A percentile compares a stretch with the other conserved stretches of the same genome.
Conservation (phyloP, 495 filamentous ascomycete species). For the Neurospora pannonica region DNA sequence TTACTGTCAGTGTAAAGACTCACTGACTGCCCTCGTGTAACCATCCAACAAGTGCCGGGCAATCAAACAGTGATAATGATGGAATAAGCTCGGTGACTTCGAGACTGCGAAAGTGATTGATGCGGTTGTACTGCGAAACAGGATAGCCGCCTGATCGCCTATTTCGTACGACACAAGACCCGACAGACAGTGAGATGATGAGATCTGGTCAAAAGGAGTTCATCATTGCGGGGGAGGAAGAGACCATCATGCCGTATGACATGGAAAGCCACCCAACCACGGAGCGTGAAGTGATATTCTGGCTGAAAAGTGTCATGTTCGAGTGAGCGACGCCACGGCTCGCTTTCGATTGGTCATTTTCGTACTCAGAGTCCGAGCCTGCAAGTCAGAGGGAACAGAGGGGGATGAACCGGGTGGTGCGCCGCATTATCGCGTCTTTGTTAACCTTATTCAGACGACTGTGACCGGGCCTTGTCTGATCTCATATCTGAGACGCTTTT, state of each 20-base stretch:
- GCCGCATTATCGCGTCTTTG: conserved; percentile 2
- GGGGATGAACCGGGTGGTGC: not conserved
- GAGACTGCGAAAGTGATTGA: not conserved
- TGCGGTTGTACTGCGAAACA: not conserved
- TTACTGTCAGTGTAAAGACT: not conserved
- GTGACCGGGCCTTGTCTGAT: not conserved
- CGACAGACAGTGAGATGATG: not conserved
- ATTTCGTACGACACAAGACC: not conserved
- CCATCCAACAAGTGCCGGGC: not conserved
- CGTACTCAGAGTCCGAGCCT: not conserved
- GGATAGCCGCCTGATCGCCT: conserved; percentile 3
- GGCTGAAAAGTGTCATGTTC: not conserved
- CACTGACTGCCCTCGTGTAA: not conserved
- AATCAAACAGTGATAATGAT: not conserved
- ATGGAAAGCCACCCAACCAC: not conserved
- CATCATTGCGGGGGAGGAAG: not conserved
- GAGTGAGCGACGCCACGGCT: not conserved
- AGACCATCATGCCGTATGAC: not conserved
- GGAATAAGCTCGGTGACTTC: not conserved
- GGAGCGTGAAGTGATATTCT: not conserved
- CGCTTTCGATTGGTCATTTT: not conserved
- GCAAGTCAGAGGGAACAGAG: not conserved
- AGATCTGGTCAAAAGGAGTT: not conserved
- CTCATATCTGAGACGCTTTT: not conserved
- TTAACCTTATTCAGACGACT: conserved; percentile 30